Evolutionary conservation across 1,284 basidiomycete genomes (phyloP), one percentile per base, ranked within the genome.

Genomic region (Ceraceosorus guamensis): DNA sequence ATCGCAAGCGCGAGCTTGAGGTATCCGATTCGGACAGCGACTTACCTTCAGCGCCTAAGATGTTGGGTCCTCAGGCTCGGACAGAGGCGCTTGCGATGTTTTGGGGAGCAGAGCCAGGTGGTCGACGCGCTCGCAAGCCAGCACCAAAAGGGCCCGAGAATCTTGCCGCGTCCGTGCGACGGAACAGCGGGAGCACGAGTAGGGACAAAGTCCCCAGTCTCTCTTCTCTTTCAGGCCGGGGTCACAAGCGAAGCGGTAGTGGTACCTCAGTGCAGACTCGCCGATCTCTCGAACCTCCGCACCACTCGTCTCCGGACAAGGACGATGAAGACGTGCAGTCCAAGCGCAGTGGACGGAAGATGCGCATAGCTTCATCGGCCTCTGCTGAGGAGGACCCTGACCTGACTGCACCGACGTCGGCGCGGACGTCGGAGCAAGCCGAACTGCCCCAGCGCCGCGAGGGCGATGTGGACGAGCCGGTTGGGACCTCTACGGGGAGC

Each of bases 41-140:
- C 6, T 6, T 6, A 34, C 67, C 65, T 8, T 52, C 60, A 13
- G 72, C 68, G 5, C 73, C 73, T 13, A 68, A 70, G 59, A 75
- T 75, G 63, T 61, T 76, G 2, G 73, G 73, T 33, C 72, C 73
- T 48, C 62, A 69, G 13, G 73, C 73, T 31, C 68, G 67, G 54
- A 71, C 71, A 5, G 73, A 75, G 41, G 66, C 70, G 8, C 47
- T 76, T 34, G 73, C 73, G 1, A 58, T 66, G 24, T 73, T 68
- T 48, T 76, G 73, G 73, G 73, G 73, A 32, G 73, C 73, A 5
- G 60, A 53, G 4, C 62, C 63, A n/a, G 70, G 68, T 13, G 70
- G 65, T 41, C 60, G 65, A 31, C 61, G 72, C 10, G 52, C 63
- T 16, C 57, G 69, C 30, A 66, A 65, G 48, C 56, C 61, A 30